Base-by-base conservation (phyloP, 371 early-diverging fungal genomes). In the Haplosporangium sp. region DNA sequence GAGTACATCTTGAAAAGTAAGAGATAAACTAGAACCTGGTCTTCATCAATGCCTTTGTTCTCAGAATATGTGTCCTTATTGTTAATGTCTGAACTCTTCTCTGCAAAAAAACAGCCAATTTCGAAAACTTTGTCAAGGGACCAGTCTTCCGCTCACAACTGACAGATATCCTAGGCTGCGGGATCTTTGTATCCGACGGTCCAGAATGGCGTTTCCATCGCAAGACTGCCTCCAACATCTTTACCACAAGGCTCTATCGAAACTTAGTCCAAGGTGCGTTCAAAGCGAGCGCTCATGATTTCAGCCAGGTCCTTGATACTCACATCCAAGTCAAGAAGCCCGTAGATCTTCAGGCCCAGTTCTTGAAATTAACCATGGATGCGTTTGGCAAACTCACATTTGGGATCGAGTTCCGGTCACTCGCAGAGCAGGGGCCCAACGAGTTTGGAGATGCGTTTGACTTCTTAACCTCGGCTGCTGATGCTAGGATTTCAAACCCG, bases 201-300 rank as follows among this genome's bases (percentile, higher is more conserved):
- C 71, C 66, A 1, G 56, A 74, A 0, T 91, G 93, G 92, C 83
- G 81, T 20, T 83, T 79, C 45, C 91, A 91, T 53, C 83, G 93
- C 52, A 93, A 92, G 73, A 83, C 87, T 1, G 92, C 91, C 11
- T 75, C 88, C 57, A 82, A 83, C 59, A 88, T 93, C 29, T 93
- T 93, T 65, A 90, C 85, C 58, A 91, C 91, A 61, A 86, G 83
- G 64, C 90, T 91, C 73, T 92, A 91, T 61, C 85, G 91, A 55
- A 89, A 91, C 53, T 82, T 85, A 2, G 67, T 67, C 38, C 13
- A 67, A 5, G 71, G 77, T 9, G 54, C 64, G 14, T 71, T 76
- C 56, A 43, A 47, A 9, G 51, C 58, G 0, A 46, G 64, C 0
- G 77, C 51, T 6, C 36, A 38, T 5, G 67, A 71, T 14, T 59